These are phyloP conservation scores for Cucumis hystrix DNA, from an alignment of 306 rosid genomes.

Conservation along the genomic window DNA sequence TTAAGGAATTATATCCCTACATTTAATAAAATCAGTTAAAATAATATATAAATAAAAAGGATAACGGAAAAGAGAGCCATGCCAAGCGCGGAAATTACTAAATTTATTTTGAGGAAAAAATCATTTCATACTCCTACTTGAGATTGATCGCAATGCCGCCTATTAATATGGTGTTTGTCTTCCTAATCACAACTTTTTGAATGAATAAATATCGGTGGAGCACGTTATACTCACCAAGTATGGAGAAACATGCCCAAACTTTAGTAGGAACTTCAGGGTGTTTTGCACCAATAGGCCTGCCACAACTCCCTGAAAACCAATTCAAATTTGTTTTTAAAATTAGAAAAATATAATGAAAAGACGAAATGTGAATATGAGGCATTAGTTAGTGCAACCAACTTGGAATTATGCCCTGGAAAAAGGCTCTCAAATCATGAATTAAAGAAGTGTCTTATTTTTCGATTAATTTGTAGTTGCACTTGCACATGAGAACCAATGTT, in stretches of 20 bases:
- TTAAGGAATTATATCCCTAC: conserved; percentile 95
- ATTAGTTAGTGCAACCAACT: background rate
- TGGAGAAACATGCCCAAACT: conserved; percentile 74
- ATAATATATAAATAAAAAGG: background rate
- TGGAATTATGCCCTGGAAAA: background rate
- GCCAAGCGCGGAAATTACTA: background rate
- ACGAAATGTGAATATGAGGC: background rate
- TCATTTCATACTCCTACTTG: background rate
- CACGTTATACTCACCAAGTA: conserved; percentile 50
- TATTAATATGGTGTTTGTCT: background rate
- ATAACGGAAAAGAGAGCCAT: background rate
- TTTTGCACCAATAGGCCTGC: conserved; percentile 96
- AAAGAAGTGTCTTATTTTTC: background rate
- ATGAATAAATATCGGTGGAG: background rate
- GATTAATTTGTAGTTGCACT: background rate
- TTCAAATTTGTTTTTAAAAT: conserved; percentile 1
- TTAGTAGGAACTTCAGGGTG: conserved; percentile 75
- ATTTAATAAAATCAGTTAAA: conserved; percentile 1
- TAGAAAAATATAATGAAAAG: background rate
- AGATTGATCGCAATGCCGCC: background rate
- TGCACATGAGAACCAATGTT: background rate
- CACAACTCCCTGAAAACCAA: conserved; percentile 64
- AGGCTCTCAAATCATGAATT: background rate
- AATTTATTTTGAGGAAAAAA: background rate
- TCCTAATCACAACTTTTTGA: background rate